phyloP scores from a whole-genome alignment of 2,329 filamentous ascomycete genomes.

The Phialophora macrospora region DNA sequence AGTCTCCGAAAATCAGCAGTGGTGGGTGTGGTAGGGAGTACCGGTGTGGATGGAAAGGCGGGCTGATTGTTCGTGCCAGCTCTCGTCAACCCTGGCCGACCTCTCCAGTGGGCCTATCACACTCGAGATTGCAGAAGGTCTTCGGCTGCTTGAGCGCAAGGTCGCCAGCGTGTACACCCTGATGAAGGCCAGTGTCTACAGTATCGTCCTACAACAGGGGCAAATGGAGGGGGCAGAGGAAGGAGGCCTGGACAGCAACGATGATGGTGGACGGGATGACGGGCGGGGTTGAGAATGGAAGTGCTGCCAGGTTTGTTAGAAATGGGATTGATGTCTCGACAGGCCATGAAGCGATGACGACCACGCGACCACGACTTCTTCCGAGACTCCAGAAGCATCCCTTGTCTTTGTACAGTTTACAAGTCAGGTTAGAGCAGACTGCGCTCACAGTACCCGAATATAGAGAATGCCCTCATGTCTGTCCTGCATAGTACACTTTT shows the following conservation, averaged over 20 bases:
- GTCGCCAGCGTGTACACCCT: conserved; percentile 93
- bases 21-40: not conserved
- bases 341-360: not conserved
- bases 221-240: conserved; percentile 70
- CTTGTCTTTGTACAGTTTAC: conserved; percentile 10
- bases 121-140: conserved; percentile 77
- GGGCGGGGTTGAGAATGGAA: conserved; percentile 4
- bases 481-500: conserved; percentile 94
- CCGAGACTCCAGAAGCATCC: not conserved
- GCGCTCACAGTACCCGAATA: not conserved
- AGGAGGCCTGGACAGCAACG: conserved; percentile 15
- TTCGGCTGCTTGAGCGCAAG: conserved; percentile 89
- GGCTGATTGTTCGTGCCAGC: conserved; percentile 48
- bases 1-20: conserved; percentile 27
- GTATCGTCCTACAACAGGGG: conserved; percentile 90
- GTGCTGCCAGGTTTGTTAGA: not conserved
- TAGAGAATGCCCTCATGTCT: conserved; percentile 52
- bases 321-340: not conserved
- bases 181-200: conserved; percentile 97
- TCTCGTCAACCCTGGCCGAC: conserved; percentile 64
- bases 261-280: conserved; percentile 7
- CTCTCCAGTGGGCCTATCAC: conserved; percentile 74
- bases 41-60: not conserved
- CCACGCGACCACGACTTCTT: conserved; percentile 4
- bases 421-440: not conserved